phyloP scores from a whole-genome alignment of 495 filamentous ascomycete genomes.

The Haplographium delicatum region DNA sequence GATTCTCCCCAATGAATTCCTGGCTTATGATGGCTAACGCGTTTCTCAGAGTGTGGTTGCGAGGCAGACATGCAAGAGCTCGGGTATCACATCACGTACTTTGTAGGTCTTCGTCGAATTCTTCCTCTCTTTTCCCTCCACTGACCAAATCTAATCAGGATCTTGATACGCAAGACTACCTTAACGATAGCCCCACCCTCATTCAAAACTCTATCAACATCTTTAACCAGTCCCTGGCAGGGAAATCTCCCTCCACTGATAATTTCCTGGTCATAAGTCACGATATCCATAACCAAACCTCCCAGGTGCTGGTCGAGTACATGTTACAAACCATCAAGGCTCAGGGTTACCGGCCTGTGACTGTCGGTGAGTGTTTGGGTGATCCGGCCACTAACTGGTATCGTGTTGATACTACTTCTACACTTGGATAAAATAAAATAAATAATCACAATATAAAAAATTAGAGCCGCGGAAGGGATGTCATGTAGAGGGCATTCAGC shows the following conservation, averaged over 20 bases:
- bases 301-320: conserved; percentile 58
- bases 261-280: conserved; percentile 44
- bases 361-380: conserved; percentile 37
- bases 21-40: neutral
- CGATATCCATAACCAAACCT: conserved; percentile 64
- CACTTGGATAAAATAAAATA: conserved; percentile 5
- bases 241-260: conserved; percentile 32
- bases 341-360: conserved; percentile 43
- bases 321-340: conserved; percentile 48
- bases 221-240: conserved; percentile 48
- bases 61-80: conserved; percentile 63
- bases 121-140: neutral
- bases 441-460: too few species aligned
- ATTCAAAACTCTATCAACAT: conserved; percentile 71
- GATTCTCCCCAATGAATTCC: conserved; percentile 40
- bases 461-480: too few species aligned
- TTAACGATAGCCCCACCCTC: conserved; percentile 50
- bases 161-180: conserved; percentile 77
- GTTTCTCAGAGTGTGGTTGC: conserved; percentile 30
- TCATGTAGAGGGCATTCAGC: too few species aligned
- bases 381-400: conserved; percentile 41
- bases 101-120: conserved; percentile 49
- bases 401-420: conserved; percentile 14
- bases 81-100: conserved; percentile 66
- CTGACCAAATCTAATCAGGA: neutral